phyloP scores from a whole-genome alignment of 768 basidiomycete species.

The Podaxis sp. region DNA sequence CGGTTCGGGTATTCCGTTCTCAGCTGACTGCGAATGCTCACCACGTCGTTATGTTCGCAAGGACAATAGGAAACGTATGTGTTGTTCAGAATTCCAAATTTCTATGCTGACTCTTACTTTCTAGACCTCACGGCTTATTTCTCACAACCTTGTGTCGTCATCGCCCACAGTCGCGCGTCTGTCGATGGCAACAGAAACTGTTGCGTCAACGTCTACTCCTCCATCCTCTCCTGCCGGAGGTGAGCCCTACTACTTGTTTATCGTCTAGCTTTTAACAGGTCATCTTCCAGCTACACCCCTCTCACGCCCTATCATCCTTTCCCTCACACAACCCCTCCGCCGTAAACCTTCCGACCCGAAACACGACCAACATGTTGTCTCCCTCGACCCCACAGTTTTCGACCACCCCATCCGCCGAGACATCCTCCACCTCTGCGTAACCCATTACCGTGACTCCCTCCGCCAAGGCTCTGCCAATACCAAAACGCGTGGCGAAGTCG shows the following conservation, averaged over 20 bases:
- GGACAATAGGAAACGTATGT: constrained; percentile 12
- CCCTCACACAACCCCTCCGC: constrained; percentile 56
- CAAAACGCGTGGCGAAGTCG: constrained; percentile 88
- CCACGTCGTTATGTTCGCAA: constrained; percentile 12
- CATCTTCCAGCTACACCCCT: constrained; percentile 26
- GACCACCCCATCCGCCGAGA: constrained; percentile 85
- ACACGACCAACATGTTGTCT: constrained; percentile 44
- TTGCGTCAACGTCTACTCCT: neutral
- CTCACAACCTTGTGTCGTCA: neutral
- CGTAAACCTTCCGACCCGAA: constrained; percentile 34
- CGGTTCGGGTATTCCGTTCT: constrained; percentile 16
- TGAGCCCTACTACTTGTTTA: neutral
- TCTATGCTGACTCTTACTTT: neutral
- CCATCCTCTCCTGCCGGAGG: constrained; percentile 3
- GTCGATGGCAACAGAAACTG: constrained; percentile 2
- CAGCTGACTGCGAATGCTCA: constrained; percentile 11
- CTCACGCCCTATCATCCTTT: constrained; percentile 49
- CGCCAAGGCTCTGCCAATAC: constrained; percentile 92
- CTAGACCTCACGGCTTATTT: neutral
- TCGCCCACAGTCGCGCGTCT: constrained; percentile 1
- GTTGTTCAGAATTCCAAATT: neutral
- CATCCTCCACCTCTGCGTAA: constrained; percentile 88
- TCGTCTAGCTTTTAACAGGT: neutral
- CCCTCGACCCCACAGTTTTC: constrained; percentile 81
- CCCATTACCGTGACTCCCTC: constrained; percentile 81